Percentiles rank a stretch among this genome's conserved stretches.
These are phyloP conservation scores for Tylopilus vinaceipallidus DNA, from an alignment of 768 basidiomycete species.

Conservation along the genomic window DNA sequence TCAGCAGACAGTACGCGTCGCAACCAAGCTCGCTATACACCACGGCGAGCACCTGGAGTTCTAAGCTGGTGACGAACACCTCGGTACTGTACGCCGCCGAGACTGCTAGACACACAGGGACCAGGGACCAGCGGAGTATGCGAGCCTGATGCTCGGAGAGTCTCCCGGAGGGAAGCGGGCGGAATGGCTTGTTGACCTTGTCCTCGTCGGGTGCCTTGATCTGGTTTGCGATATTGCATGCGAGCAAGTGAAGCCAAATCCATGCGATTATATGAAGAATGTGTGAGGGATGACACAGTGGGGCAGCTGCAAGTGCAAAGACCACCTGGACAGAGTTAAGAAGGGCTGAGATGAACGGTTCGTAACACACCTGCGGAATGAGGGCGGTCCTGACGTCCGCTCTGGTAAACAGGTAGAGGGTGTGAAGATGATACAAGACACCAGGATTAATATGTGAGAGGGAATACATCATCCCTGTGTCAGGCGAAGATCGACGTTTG, in stretches of 20 bases:
- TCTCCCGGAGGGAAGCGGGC: conserved; percentile 42
- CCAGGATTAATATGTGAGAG: too few species aligned
- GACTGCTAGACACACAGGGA: conserved; percentile 31
- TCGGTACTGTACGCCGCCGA: conserved; percentile 28
- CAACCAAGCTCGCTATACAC: conserved; percentile 36
- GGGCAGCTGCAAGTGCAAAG: too few species aligned
- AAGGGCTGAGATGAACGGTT: too few species aligned
- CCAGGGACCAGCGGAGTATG: conserved; percentile 35
- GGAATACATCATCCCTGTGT: too few species aligned
- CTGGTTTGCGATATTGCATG: conserved; percentile 42
- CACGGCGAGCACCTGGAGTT: conserved; percentile 19
- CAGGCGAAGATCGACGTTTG: too few species aligned
- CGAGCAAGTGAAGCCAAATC: conserved; percentile 44
- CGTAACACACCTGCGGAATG: too few species aligned
- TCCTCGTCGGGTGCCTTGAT: conserved; percentile 39
- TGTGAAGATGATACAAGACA: too few species aligned
- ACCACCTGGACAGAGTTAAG: too few species aligned
- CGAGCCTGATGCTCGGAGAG: conserved; percentile 33
- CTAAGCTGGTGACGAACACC: conserved; percentile 31
- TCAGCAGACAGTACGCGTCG: conserved; percentile 26
- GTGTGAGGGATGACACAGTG: too few species aligned
- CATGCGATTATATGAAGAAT: too few species aligned
- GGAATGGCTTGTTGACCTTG: conserved; percentile 38
- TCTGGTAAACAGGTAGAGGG: too few species aligned
- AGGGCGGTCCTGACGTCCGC: too few species aligned